Evolutionary conservation across 805 yeast genomes (phyloP).

Genomic region (Barnettozyma sucrosica): DNA sequence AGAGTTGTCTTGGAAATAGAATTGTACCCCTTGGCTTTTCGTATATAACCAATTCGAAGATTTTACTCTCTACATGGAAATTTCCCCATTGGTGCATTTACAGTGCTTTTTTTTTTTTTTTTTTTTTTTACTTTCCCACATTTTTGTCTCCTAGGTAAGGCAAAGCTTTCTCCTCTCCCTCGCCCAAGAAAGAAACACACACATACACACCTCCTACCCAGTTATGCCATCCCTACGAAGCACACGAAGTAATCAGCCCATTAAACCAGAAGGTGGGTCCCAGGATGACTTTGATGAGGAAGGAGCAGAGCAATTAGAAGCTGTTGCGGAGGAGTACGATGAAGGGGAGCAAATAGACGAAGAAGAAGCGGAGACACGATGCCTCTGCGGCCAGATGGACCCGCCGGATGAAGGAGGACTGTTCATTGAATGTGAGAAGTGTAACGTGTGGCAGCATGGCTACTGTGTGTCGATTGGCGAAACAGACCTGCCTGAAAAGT

Average conservation of each 20-base stretch:
- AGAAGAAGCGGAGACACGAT: conserved; percentile 40
- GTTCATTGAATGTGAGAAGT: conserved; percentile 80
- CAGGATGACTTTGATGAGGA: conserved; percentile 9
- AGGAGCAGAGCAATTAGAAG: conserved; percentile 5
- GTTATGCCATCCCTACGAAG: conserved; percentile 22
- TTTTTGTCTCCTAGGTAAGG: too few relatives aligned
- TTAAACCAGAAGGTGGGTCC: conserved; percentile 1
- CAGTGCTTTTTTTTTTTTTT: too few relatives aligned
- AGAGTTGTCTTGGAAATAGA: too few relatives aligned
- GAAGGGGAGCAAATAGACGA: conserved; percentile 30
- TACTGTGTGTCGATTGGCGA: conserved; percentile 75
- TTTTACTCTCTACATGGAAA: background rate
- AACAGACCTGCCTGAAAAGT: conserved; percentile 79
- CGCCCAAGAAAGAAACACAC: background rate
- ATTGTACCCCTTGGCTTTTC: too few relatives aligned
- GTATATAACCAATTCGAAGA: too few relatives aligned
- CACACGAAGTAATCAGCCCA: conserved; percentile 16
- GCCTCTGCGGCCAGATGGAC: conserved; percentile 38
- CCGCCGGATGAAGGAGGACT: conserved; percentile 52
- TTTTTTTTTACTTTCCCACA: background rate
- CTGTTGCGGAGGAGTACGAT: conserved; percentile 8
- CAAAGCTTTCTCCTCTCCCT: background rate
- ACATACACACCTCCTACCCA: background rate
- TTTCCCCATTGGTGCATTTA: background rate
- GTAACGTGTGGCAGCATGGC: conserved; percentile 98